These are phyloP conservation scores for Rhexocercosporidium sp. DNA, from an alignment of 2,329 filamentous ascomycete species.

Conservation along the genomic window DNA sequence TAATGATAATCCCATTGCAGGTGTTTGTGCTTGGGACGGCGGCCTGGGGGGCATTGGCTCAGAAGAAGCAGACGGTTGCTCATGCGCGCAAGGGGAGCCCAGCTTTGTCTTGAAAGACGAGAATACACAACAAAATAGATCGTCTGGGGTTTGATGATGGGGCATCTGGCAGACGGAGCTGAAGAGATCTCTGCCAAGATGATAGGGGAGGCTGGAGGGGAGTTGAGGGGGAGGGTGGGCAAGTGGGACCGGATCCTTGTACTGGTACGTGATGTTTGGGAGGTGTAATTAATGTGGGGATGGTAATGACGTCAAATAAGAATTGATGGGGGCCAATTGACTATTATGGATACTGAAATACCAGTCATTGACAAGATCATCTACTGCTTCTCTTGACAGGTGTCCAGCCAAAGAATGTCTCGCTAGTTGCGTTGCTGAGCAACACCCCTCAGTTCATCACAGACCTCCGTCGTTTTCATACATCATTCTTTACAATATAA, in stretches of 20 bases:
- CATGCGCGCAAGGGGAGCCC: slow-evolving; percentile 41
- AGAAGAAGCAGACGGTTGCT: slow-evolving; percentile 46
- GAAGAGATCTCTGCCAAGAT: not conserved
- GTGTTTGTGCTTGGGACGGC: slow-evolving; percentile 53
- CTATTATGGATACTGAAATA: no score
- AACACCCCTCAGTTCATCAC: no score
- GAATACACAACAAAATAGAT: not conserved
- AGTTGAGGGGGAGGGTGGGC: not conserved
- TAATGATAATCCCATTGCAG: slow-evolving; percentile 63
- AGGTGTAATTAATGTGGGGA: not conserved
- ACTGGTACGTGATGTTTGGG: not conserved
- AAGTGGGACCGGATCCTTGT: not conserved
- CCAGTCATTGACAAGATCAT: no score
- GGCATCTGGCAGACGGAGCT: not conserved
- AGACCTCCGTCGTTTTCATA: no score
- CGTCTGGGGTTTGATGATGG: not conserved
- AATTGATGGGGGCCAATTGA: no score
- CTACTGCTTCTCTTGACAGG: no score
- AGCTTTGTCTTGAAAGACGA: slow-evolving; percentile 35
- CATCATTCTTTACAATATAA: no score
- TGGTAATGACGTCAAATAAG: no score
- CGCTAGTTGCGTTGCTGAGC: no score
- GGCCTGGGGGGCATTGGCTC: slow-evolving; percentile 51
- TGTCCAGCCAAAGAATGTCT: no score
- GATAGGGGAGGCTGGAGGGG: not conserved